phyloP scores from a whole-genome alignment of 2,329 filamentous ascomycete species.

The Fusarium brevicatenulatum region DNA sequence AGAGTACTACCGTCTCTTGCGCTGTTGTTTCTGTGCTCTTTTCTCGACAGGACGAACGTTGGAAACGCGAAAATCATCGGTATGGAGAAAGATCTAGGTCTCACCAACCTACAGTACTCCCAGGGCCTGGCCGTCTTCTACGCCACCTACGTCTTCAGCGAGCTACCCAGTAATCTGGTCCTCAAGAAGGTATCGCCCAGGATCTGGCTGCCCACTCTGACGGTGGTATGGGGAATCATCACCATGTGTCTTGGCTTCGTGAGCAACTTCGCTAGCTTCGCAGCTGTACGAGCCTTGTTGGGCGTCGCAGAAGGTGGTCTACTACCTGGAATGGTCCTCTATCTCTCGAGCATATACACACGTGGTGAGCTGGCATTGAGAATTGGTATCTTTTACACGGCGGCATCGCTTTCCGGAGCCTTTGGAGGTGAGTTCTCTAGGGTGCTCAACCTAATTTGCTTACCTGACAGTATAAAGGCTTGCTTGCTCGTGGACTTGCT shows the following conservation, averaged over 20 bases:
- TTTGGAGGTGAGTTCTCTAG: neutral
- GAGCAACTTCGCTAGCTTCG: slow-evolving; percentile 64
- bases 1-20: slow-evolving; percentile 4
- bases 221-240: slow-evolving; percentile 66
- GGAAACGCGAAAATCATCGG: slow-evolving; percentile 75
- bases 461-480: neutral
- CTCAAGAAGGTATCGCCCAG: slow-evolving; percentile 69
- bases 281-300: slow-evolving; percentile 51
- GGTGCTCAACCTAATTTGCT: fast-evolving
- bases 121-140: slow-evolving; percentile 73
- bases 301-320: slow-evolving; percentile 47
- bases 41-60: slow-evolving; percentile 75
- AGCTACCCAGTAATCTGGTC: slow-evolving; percentile 72
- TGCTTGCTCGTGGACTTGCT: slow-evolving; percentile 4
- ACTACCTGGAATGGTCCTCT: slow-evolving; percentile 72
- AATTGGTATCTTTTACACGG: slow-evolving; percentile 71
- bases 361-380: slow-evolving; percentile 69
- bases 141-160: slow-evolving; percentile 69
- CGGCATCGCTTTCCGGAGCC: slow-evolving; percentile 60
- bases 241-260: slow-evolving; percentile 68
- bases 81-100: slow-evolving; percentile 66
- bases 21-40: neutral
- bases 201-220: slow-evolving; percentile 68
- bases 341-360: slow-evolving; percentile 71
- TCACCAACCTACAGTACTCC: slow-evolving; percentile 71